A percentile compares a stretch with the other conserved stretches of the same genome.
These are phyloP conservation scores for Ophiostoma fasciatum DNA, from an alignment of 2,329 filamentous ascomycete species.

Conservation along the genomic window DNA sequence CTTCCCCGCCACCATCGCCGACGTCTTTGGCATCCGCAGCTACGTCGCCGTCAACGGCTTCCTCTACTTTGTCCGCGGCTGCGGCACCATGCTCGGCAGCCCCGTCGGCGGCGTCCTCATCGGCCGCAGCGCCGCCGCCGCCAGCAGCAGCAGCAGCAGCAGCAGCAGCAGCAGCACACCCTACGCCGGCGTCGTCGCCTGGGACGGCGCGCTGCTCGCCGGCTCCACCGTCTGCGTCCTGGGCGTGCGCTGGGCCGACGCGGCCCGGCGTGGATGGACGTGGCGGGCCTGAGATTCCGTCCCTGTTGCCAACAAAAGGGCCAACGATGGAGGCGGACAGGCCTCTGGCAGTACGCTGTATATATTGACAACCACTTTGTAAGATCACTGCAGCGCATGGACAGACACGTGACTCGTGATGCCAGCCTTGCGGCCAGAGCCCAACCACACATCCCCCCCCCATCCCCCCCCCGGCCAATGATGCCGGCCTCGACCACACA, in stretches of 20 bases:
- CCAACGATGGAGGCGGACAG: no score
- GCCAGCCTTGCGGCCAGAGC: no score
- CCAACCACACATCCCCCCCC: no score
- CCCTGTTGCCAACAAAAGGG: no score
- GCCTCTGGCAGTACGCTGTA: no score
- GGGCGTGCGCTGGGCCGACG: conserved; percentile 25
- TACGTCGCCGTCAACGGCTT: conserved; percentile 33
- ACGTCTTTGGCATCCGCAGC: conserved; percentile 31
- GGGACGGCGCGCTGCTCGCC: conserved; percentile 25
- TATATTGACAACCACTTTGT: no score
- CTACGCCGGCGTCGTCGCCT: conserved; percentile 24
- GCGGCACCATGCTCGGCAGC: conserved; percentile 29
- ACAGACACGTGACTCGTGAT: no score
- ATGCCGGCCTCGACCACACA: no score
- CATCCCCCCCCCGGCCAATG: no score
- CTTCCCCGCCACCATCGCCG: conserved; percentile 30
- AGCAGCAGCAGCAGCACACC: conserved; percentile 13
- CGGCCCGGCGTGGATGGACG: conserved; percentile 10
- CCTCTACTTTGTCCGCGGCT: conserved; percentile 27
- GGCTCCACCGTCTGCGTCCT: conserved; percentile 24
- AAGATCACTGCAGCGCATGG: no score
- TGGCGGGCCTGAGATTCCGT: conserved; percentile 11
- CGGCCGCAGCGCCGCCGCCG: no score
- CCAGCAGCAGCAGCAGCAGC: not conserved
- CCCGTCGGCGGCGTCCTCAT: conserved; percentile 28